A percentile compares a stretch with the other conserved stretches of the same genome.
phyloP scores from a whole-genome alignment of 176 grass and related monocot genomes.

The Avena insularis region DNA sequence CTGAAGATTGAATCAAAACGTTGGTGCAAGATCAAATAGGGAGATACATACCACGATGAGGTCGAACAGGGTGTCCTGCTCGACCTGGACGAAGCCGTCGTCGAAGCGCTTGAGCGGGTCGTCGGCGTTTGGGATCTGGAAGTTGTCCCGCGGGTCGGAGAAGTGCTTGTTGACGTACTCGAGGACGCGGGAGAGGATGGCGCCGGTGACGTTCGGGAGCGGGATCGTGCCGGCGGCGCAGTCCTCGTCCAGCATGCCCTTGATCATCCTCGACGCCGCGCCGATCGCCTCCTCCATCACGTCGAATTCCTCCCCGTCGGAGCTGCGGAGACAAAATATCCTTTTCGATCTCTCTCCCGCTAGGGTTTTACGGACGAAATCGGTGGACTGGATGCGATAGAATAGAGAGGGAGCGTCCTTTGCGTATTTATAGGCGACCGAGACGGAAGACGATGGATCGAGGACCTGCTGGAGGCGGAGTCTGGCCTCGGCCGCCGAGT shows the following conservation, averaged over 20 bases:
- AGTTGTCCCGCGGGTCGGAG: background rate
- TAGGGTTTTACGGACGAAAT: background rate
- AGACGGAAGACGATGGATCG: background rate
- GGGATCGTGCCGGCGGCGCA: background rate
- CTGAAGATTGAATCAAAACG: background rate
- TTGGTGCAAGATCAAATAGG: background rate
- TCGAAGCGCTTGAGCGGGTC: background rate
- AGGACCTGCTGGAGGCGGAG: background rate
- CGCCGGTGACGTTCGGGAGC: background rate
- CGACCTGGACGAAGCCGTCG: background rate
- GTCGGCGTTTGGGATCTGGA: background rate
- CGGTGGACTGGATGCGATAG: background rate
- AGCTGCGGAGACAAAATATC: background rate
- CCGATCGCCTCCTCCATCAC: background rate
- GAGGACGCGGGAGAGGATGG: background rate
- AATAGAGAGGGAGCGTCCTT: background rate
- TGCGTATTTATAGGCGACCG: background rate
- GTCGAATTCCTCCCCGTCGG: background rate
- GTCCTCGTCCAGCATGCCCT: background rate
- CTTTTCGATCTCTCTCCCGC: background rate
- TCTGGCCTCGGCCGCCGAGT: background rate
- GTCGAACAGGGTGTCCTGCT: background rate
- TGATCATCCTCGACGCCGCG: background rate
- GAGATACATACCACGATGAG: background rate
- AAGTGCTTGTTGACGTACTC: background rate